Conservation (phyloP, 1,284 basidiomycete genomes). For the Trichosporon ovoides region DNA sequence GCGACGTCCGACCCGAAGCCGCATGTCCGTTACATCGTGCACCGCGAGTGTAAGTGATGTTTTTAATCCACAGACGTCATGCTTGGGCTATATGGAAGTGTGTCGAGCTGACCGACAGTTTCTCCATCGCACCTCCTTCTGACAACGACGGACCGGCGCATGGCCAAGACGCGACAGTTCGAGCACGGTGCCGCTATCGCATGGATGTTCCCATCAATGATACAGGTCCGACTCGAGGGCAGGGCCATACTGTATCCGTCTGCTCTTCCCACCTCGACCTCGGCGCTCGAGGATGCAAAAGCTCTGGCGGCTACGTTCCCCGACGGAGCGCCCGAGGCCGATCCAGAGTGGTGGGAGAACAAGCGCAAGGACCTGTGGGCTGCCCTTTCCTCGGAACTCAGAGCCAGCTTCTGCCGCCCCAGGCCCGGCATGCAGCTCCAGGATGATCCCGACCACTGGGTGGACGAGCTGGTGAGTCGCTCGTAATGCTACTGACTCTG, state of each 20-base stretch:
- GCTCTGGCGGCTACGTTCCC: neutral
- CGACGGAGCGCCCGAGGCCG: slow-evolving; percentile 12
- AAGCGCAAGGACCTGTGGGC: slow-evolving; percentile 37
- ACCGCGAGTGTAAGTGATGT: slow-evolving; percentile 39
- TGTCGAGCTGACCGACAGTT: slow-evolving; percentile 20
- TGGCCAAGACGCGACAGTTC: slow-evolving; percentile 43
- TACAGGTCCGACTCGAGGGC: slow-evolving; percentile 45
- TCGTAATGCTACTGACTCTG: no score
- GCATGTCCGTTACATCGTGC: slow-evolving; percentile 42
- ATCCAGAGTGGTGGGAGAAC: slow-evolving; percentile 36
- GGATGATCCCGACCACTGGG: slow-evolving; percentile 22
- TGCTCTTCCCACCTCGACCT: neutral
- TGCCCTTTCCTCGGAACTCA: slow-evolving; percentile 38
- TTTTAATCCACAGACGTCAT: no score
- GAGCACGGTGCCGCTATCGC: slow-evolving; percentile 34
- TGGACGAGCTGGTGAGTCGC: slow-evolving; percentile 27
- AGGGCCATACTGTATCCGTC: slow-evolving; percentile 22
- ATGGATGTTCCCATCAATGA: slow-evolving; percentile 40
- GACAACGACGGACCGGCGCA: slow-evolving; percentile 44
- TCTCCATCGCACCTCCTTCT: slow-evolving; percentile 38
- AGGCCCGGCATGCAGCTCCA: slow-evolving; percentile 35
- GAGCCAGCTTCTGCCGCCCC: slow-evolving; percentile 45
- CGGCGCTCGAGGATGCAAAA: neutral
- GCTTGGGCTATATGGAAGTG: no score
- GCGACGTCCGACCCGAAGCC: slow-evolving; percentile 29